A percentile compares a stretch with the other conserved stretches of the same genome.
phyloP scores from a whole-genome alignment of 1,284 basidiomycete species.

The Hortiboletus rubellus region DNA sequence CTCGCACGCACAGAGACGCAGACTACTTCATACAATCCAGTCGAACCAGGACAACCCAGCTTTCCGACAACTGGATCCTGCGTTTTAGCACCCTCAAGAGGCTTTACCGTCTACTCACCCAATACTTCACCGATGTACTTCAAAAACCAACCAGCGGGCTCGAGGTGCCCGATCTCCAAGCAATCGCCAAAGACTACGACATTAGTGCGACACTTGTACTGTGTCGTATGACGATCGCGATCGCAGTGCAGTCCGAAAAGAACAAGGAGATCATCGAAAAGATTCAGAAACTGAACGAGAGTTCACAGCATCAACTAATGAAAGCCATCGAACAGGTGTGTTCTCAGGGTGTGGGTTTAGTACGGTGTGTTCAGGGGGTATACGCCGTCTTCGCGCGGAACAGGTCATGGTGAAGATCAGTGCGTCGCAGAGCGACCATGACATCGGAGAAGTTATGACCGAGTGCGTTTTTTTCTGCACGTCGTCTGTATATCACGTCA shows the following conservation, averaged over 20 bases:
- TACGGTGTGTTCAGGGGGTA: not conserved
- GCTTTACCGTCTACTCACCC: slow-evolving; percentile 83
- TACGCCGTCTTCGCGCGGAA: not conserved
- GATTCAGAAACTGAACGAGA: slow-evolving; percentile 78
- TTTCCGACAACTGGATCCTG: slow-evolving; percentile 85
- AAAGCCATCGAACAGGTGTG: slow-evolving; percentile 81
- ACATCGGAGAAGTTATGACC: slow-evolving; percentile 62
- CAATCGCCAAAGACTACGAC: slow-evolving; percentile 75
- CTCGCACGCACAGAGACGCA: slow-evolving; percentile 56
- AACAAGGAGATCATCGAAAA: slow-evolving; percentile 82
- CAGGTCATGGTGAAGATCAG: slow-evolving; percentile 77
- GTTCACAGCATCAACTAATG: slow-evolving; percentile 83
- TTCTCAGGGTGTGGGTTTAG: not conserved
- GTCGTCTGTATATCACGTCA: slow-evolving; percentile 10
- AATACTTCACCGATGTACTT: slow-evolving; percentile 81
- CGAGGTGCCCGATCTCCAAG: slow-evolving; percentile 80
- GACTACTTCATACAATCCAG: slow-evolving; percentile 72
- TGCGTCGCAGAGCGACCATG: slow-evolving; percentile 42
- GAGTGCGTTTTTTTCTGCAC: slow-evolving; percentile 52
- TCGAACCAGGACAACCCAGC: slow-evolving; percentile 54
- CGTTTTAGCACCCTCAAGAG: slow-evolving; percentile 84
- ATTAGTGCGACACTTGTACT: slow-evolving; percentile 68
- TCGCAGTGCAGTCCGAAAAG: slow-evolving; percentile 88
- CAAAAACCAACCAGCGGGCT: slow-evolving; percentile 71
- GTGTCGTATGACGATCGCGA: slow-evolving; percentile 86